These are phyloP conservation scores for Globisporangium mamillatum DNA, from an alignment of 352 stramenopile species.

Conservation along the genomic window DNA sequence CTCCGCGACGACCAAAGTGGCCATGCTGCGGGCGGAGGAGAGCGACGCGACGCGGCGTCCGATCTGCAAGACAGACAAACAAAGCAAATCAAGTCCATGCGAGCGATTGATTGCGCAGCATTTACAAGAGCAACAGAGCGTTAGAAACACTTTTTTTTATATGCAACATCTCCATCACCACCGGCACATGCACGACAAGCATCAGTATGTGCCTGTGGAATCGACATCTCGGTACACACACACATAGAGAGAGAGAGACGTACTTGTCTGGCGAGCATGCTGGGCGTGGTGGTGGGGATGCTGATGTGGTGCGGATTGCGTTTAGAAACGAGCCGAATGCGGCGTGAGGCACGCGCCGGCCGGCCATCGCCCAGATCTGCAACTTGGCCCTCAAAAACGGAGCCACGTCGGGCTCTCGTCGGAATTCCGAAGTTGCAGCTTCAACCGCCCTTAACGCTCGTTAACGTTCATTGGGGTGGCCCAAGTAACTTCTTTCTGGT, in stretches of 20 bases:
- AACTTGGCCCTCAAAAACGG: not conserved
- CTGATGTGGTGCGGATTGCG: not conserved
- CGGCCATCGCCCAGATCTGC: not conserved
- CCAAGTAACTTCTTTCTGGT: not conserved
- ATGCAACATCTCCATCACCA: not conserved
- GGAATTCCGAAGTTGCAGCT: slow-evolving; percentile 7
- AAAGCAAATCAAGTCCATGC: not conserved
- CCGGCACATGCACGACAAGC: not conserved
- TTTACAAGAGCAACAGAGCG: not conserved
- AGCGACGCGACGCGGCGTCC: slow-evolving; percentile 45
- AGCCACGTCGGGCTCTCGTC: slow-evolving; percentile 19
- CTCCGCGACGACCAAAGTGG: slow-evolving; percentile 87
- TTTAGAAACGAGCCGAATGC: slow-evolving; percentile 2
- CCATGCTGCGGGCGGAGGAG: slow-evolving; percentile 39
- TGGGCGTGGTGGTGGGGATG: not conserved
- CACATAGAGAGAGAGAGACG: not conserved
- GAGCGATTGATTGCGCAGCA: not conserved
- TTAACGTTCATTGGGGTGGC: not conserved
- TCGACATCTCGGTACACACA: no score
- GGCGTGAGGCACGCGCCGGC: slow-evolving; percentile 6
- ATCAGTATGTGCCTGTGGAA: not conserved
- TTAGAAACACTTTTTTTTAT: not conserved
- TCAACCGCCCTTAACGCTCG: slow-evolving; percentile 10
- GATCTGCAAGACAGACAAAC: slow-evolving; percentile 27
- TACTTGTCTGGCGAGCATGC: slow-evolving; percentile 40